Evolutionary conservation across 1,284 basidiomycete genomes (phyloP).

Genomic region (Hymenochaete sp.): DNA sequence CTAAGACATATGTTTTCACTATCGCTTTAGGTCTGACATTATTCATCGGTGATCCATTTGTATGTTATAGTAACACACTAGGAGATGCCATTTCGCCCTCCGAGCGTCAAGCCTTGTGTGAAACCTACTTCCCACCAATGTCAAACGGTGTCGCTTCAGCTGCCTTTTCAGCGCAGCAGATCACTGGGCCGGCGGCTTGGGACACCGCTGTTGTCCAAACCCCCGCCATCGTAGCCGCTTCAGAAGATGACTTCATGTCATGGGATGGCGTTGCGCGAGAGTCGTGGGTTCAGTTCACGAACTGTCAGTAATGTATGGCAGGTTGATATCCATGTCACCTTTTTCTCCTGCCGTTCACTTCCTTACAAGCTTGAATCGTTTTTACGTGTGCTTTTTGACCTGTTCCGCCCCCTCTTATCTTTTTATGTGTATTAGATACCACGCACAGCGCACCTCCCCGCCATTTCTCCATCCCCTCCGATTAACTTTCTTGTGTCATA

Average conservation of each 20-base stretch:
- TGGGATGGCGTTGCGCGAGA: conserved; percentile 33
- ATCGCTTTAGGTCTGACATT: not conserved
- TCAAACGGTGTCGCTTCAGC: conserved; percentile 4
- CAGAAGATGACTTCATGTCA: conserved; percentile 39
- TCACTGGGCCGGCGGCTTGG: conserved; percentile 10
- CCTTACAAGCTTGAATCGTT: not conserved
- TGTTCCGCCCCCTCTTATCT: not conserved
- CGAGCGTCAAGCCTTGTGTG: conserved; percentile 2
- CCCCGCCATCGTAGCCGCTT: conserved; percentile 19
- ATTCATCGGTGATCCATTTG: not conserved
- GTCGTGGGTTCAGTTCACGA: conserved; percentile 10
- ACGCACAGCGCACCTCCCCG: no score
- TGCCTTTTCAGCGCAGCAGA: conserved; percentile 12
- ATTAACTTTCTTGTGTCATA: no score
- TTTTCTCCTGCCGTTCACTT: not conserved
- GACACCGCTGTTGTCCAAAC: conserved; percentile 13
- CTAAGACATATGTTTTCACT: not conserved
- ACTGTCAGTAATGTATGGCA: not conserved
- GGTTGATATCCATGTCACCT: not conserved
- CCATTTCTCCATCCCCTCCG: no score
- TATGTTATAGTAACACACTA: conserved; percentile 3
- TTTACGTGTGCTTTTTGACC: not conserved
- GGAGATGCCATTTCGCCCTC: conserved; percentile 12
- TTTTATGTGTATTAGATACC: not conserved
- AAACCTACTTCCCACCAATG: conserved; percentile 10